Evolutionary conservation across 768 basidiomycete genomes (phyloP).

Genomic region (Imleria badia): DNA sequence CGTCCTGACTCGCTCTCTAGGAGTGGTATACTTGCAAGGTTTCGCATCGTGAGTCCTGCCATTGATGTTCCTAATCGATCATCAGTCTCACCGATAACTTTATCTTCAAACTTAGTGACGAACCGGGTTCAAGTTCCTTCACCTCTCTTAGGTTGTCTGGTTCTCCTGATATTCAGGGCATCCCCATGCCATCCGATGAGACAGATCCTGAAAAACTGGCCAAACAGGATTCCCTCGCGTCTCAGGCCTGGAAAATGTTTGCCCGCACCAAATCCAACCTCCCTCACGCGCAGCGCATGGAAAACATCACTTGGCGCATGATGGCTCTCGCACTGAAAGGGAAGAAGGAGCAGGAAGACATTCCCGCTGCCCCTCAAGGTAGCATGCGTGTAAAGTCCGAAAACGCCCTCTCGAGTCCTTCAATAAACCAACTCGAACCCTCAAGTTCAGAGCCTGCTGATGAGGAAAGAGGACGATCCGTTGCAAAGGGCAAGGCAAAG

Average conservation of each 20-base stretch:
- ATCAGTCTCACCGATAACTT: too few relatives aligned
- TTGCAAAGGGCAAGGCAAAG: constrained; percentile 77
- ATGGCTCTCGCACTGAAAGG: constrained; percentile 94
- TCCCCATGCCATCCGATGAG: constrained; percentile 40
- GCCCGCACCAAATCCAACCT: constrained; percentile 84
- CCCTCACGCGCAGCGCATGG: constrained; percentile 94
- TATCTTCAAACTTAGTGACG: too few relatives aligned
- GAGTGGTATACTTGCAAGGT: not conserved
- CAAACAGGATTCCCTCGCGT: constrained; percentile 86
- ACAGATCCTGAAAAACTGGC: constrained; percentile 65
- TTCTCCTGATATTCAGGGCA: constrained; percentile 62
- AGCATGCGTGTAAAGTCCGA: constrained; percentile 27
- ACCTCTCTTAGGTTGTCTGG: constrained; percentile 67
- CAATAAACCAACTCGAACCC: not conserved
- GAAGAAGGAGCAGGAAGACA: constrained; percentile 72
- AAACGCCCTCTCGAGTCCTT: constrained; percentile 1
- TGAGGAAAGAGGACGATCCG: constrained; percentile 67
- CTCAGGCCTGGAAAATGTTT: constrained; percentile 98
- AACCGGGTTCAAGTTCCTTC: constrained; percentile 49
- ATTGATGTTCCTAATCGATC: not conserved
- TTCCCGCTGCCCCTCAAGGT: not conserved
- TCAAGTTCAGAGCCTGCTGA: constrained; percentile 13
- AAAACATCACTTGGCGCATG: constrained; percentile 98
- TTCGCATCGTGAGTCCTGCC: not conserved
- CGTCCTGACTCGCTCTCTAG: not conserved